Evolutionary conservation across 257 asterid species (phyloP).

Genomic region (Solanum pennellii): DNA sequence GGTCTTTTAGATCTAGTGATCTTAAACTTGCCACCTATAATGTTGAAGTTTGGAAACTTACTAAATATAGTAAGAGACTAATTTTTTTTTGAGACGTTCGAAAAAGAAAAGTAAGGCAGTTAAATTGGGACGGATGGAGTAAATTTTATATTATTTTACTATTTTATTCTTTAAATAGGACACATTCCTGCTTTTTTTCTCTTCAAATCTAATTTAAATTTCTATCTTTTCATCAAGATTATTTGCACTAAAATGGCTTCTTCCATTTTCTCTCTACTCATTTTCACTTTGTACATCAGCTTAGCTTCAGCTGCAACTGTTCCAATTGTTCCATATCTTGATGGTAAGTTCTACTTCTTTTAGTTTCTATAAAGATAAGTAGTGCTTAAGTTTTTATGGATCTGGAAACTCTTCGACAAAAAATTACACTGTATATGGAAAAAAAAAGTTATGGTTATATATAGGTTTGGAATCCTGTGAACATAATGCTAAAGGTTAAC

Average conservation of each 20-base stretch:
- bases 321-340: slow-evolving; percentile 21
- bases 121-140: background rate
- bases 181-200: background rate
- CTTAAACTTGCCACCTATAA: background rate
- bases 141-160: background rate
- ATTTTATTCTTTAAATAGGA: background rate
- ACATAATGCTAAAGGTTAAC: background rate
- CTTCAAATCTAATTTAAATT: background rate
- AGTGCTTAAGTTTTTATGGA: background rate
- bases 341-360: slow-evolving; percentile 25
- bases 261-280: slow-evolving; percentile 17
- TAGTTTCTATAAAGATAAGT: background rate
- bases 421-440: background rate
- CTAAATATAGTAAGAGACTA: background rate
- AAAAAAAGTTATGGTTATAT: background rate
- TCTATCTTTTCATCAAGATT: background rate
- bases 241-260: slow-evolving; percentile 17
- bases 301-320: slow-evolving; percentile 15
- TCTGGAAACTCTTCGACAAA: rapidly evolving
- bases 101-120: background rate
- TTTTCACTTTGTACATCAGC: slow-evolving; percentile 13
- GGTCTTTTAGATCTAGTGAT: too few species aligned
- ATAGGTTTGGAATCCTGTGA: background rate
- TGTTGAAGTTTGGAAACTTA: background rate
- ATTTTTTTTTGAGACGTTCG: background rate